Base-by-base conservation (phyloP, 2,329 filamentous ascomycete genomes). In the Emergomyces orientalis region DNA sequence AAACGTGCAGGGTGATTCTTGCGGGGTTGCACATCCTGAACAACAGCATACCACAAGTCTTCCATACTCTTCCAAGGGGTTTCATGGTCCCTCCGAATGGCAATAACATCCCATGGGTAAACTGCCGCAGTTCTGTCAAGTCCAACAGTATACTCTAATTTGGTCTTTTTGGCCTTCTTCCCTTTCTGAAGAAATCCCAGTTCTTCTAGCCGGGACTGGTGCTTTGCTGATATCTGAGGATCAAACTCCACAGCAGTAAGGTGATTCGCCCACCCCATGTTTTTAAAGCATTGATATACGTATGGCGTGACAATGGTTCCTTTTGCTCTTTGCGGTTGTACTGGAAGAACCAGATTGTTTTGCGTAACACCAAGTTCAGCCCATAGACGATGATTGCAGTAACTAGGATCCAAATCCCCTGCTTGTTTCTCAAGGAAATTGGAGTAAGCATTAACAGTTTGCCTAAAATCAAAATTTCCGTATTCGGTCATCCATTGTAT, bases 251-350 rank as follows among this genome's bases (percentile, higher is more conserved):
- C 27, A 47, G 61, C 25, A 43, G 67, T 61, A 9, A 72, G 0
- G 79, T 83, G 67, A 87, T 88, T 4, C 81, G 81, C 71, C 62
- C 68, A 67, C 5, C 58, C 61, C 63, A 90, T 81, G 25, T 86
- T 75, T 2, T 79, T 76, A 66, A 94, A 94, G 62, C 83, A 83
- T 2, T 83, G 70, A 64, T 84, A 81, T 0, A 88, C 82, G 62
- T 88, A 89, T 0, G 86, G 84, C 0, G 90, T 93, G 0, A 92
- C 87, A 0, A 89, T 74, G 0, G 90, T 93, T 65, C 59, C 49
- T 54, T 51, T 56, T 13, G 61, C 54, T 22, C 49, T 68, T 58
- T 14, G 63, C 51, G 41, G 68, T 32, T 49, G 51, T 62, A 47
- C 66, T 71, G 64, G 67, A 67, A 63, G 13, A 19, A 59, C n/a